Base-by-base conservation (phyloP, 2,329 filamentous ascomycete species). In the Fusarium devonianum region DNA sequence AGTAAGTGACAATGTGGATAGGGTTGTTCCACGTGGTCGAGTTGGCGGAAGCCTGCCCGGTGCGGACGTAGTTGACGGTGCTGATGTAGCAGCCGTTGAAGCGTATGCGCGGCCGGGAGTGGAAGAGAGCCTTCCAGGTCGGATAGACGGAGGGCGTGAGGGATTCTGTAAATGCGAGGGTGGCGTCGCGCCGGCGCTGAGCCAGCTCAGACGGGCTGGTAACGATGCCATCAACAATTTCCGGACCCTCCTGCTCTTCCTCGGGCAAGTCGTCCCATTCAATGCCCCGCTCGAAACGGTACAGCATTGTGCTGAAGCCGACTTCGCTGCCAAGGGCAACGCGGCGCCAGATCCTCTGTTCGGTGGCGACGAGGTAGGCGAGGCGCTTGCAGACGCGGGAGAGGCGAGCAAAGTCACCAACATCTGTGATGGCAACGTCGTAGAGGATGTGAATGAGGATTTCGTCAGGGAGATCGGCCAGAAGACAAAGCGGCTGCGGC, bases 31-130 rank as follows among this genome's bases (percentile, higher is more conserved):
- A 96, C 1, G 89, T 87, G 13, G 88, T 75, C 44, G 85, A 86
- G 57, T 86, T 87, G 14, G 83, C 80, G 3, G 85, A 86, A 9
- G 86, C 80, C 50, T 88, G 88, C 22, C 94, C 94, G 0, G 90
- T 78, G 17, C 94, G 89, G 38, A 90, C 85, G 73, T 99, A 99
- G 75, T 97, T 97, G 50, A 96, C 92, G 0, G 93, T 97, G 71
- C 86, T 90, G 71, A 99, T 97, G 75, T 99, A 99, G 73, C 91
- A 89, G 18, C 94, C 94, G 65, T 94, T 94, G 78, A 96, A 99
- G 49, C 94, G 90, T 52, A 97, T 81, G 32, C 94, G 87, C 3
- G 94, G 93, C 11, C 92, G 88, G 5, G 78, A 77, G 28, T 88
- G 89, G 75, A 96, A 96, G 76, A 96, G 90, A 42, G 76, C 72